Evolutionary conservation across 176 grass and related monocot genomes (phyloP), one percentile per base, ranked within the genome.

Genomic region (Rhynchospora tenuis): DNA sequence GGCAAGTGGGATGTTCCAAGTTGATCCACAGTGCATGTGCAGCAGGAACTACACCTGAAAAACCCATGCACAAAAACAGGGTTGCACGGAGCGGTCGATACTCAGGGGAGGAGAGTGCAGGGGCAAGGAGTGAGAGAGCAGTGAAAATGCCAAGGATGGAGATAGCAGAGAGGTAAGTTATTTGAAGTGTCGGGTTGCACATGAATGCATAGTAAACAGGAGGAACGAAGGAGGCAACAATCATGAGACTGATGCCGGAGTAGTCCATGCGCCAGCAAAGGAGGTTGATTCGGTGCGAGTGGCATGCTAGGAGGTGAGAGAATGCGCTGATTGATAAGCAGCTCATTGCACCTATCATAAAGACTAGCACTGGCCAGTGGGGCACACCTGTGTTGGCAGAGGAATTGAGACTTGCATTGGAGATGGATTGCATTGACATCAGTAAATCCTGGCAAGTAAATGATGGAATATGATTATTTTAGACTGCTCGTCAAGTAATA

Each of bases 141-240:
- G 90, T 87, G 33, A 90, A 85, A 33, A 88, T 67, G 75, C 96
- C 93, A 5, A 99, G 88, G 27, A 84, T 81, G 26, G 93, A 89
- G 85, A 99, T 92, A 68, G 83, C 75, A 4, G 86, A 86, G 64
- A 99, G 86, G 91, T 99, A 99, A 16, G 86, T 71, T 24, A 78
- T 8, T 27, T 89, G 91, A 54, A 85, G 72, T 7, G 63, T 50
- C 2, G 88, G 91, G 59, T 95, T 65, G 82, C 96, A 99, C 22
- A 93, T 87, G 91, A 99, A 99, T 17, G 93, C 88, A 86, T 99
- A 99, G 81, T 99, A 99, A 1, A 99, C 74, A 0, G 91, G 93
- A 2, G 96, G 96, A 22, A 95, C 88, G 82, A 99, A 99, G 88
- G 96, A 99, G 77, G 96, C 74, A 4, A 95, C 93, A 79, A 99